phyloP scores from a whole-genome alignment of 1,284 basidiomycete species.

The Malassezia nana region DNA sequence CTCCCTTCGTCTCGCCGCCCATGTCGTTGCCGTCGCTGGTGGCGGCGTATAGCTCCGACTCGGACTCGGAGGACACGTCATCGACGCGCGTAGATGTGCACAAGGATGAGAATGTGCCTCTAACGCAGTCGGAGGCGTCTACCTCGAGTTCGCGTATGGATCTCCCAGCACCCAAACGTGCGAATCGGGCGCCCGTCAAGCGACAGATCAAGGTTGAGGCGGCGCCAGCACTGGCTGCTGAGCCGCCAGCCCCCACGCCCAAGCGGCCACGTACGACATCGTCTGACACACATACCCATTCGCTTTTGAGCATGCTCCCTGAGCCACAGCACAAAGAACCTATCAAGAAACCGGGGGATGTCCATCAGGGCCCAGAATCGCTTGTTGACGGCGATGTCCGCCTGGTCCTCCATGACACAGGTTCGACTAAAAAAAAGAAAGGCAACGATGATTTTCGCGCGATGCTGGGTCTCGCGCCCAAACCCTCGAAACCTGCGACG shows the following conservation, averaged over 20 bases:
- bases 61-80: conserved; percentile 13
- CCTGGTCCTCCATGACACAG: background rate
- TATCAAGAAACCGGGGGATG: conserved; percentile 20
- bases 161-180: conserved; percentile 12
- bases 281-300: conserved; percentile 5
- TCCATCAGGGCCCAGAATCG: background rate
- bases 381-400: conserved; percentile 5
- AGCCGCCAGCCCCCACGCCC: background rate
- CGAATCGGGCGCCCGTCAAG: background rate
- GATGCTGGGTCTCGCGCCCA: conserved; percentile 43
- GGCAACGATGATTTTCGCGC: conserved; percentile 43
- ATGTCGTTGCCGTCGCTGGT: conserved; percentile 10
- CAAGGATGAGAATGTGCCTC: background rate
- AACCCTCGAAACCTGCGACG: background rate
- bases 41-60: conserved; percentile 21
- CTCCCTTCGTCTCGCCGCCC: background rate
- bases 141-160: background rate
- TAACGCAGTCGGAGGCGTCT: background rate
- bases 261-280: background rate
- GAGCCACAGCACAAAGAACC: conserved; percentile 28
- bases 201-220: conserved; percentile 11
- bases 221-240: background rate
- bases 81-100: background rate
- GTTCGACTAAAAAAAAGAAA: conserved; percentile 20
- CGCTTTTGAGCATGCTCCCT: conserved; percentile 40